phyloP scores from a whole-genome alignment of 148 eudicot genomes.

The Camellia japonica region DNA sequence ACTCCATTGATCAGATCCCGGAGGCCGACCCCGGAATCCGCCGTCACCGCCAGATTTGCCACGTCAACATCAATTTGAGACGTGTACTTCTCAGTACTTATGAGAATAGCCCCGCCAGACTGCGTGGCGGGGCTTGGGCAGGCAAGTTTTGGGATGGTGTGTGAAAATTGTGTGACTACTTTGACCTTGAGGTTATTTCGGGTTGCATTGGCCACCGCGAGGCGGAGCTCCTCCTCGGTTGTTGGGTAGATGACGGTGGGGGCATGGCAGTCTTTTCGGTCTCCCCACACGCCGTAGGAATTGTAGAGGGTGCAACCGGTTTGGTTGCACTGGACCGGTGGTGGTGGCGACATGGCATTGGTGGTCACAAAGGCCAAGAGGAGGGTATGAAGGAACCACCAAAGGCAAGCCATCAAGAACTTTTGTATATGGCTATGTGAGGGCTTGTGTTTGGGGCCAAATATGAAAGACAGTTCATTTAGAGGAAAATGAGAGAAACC shows the following conservation, averaged over 20 bases:
- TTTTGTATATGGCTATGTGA: background rate
- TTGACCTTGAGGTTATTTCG: constrained; percentile 46
- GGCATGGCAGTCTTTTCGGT: constrained; percentile 48
- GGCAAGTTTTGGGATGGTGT: constrained; percentile 73
- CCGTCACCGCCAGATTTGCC: constrained; percentile 42
- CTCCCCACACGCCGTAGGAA: constrained; percentile 76
- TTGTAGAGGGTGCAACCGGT: constrained; percentile 54
- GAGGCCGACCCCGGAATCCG: constrained; percentile 63
- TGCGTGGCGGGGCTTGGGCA: constrained; percentile 36
- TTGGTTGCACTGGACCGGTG: constrained; percentile 46
- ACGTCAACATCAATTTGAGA: constrained; percentile 39
- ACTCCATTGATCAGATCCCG: constrained; percentile 52
- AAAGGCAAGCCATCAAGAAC: background rate
- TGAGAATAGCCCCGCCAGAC: constrained; percentile 30
- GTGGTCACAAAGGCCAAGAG: background rate
- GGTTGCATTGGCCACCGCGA: constrained; percentile 56
- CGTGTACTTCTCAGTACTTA: constrained; percentile 57
- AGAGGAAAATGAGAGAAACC: too few relatives aligned
- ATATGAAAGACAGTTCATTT: background rate
- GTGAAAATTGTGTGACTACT: constrained; percentile 67
- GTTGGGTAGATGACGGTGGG: constrained; percentile 45
- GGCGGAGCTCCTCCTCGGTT: constrained; percentile 51
- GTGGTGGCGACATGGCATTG: constrained; percentile 55
- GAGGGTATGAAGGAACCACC: background rate
- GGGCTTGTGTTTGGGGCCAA: background rate